A percentile compares a stretch with the other conserved stretches of the same genome.
Conservation (phyloP, 768 basidiomycete genomes). For the Termitomyces sp. region DNA sequence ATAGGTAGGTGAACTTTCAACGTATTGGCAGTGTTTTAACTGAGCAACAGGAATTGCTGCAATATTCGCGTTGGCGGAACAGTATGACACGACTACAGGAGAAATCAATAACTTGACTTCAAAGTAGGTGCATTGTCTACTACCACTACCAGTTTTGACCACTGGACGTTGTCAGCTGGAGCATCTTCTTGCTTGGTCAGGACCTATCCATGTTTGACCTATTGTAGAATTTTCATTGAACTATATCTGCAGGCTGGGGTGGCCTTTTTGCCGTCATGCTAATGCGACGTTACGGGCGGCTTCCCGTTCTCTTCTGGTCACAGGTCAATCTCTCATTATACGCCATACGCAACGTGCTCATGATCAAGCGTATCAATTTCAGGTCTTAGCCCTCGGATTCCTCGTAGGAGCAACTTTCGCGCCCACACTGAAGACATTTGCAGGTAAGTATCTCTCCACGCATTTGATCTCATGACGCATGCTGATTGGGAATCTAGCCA, state of each 20-base stretch:
- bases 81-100: constrained; percentile 53
- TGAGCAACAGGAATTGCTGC: constrained; percentile 50
- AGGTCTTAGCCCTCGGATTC: constrained; percentile 59
- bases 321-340: constrained; percentile 38
- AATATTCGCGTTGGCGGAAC: constrained; percentile 57
- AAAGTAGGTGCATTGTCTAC: constrained; percentile 33
- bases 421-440: constrained; percentile 49
- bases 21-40: background rate
- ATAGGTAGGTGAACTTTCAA: constrained; percentile 42
- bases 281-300: constrained; percentile 60
- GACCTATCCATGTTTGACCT: background rate
- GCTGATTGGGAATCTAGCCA: constrained; percentile 32
- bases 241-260: constrained; percentile 47
- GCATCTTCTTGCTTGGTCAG: constrained; percentile 58
- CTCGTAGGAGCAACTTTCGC: constrained; percentile 57
- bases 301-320: constrained; percentile 72
- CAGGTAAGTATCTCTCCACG: constrained; percentile 31
- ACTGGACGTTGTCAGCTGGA: constrained; percentile 43
- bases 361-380: background rate
- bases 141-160: background rate
- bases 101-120: constrained; percentile 65
- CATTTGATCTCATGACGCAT: background rate
- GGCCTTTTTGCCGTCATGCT: constrained; percentile 64
- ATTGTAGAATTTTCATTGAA: background rate
- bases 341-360: background rate